These are phyloP conservation scores for Lepidium didymum DNA, from an alignment of 345 rosid species.

Conservation along the genomic window DNA sequence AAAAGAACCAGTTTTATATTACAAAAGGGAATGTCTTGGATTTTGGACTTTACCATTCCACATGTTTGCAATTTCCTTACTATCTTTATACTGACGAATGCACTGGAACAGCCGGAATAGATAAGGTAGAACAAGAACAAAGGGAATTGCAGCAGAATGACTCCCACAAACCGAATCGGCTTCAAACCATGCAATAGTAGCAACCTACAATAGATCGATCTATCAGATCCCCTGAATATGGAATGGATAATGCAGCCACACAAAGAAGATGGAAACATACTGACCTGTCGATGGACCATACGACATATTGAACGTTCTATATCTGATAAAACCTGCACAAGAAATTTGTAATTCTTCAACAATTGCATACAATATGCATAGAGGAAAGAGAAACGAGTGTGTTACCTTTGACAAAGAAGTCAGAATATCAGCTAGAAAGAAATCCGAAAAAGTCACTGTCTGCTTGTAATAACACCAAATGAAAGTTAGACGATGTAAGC, in stretches of 20 bases:
- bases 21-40: neutral
- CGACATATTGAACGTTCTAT: conserved; percentile 93
- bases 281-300: conserved; percentile 90
- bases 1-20: neutral
- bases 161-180: conserved; percentile 97
- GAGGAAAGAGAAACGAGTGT: neutral
- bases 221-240: conserved; percentile 6
- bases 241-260: neutral
- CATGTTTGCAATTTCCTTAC: conserved; percentile 61
- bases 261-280: conserved; percentile 17
- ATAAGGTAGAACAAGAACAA: conserved; percentile 91
- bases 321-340: conserved; percentile 82
- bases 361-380: neutral
- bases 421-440: conserved; percentile 87
- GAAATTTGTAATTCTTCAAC: neutral
- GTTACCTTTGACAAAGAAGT: conserved; percentile 94
- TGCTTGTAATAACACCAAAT: conserved; percentile 25
- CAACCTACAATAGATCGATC: conserved; percentile 65
- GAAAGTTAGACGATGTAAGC: neutral
- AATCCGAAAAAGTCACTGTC: conserved; percentile 85
- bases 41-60: conserved; percentile 52
- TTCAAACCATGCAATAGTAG: conserved; percentile 99
- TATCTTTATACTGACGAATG: conserved; percentile 89
- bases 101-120: conserved; percentile 87
- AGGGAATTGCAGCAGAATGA: conserved; percentile 87